Percentiles rank a stretch among this genome's conserved stretches.
Evolutionary conservation across 345 rosid species (phyloP).

Genomic region (Murraya paniculata): DNA sequence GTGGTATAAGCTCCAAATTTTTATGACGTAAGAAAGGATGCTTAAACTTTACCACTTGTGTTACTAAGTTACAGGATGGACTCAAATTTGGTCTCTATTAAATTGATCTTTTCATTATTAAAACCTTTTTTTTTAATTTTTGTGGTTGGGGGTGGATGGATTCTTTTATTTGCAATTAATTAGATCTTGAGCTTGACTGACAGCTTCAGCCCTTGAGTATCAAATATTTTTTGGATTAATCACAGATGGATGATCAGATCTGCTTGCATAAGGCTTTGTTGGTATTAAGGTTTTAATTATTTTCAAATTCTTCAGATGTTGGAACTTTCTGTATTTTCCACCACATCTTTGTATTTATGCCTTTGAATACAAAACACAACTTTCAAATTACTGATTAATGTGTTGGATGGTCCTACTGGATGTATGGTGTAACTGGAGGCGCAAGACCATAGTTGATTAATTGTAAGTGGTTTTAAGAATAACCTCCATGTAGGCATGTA

Average conservation of each 20-base stretch:
- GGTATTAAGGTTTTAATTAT: neutral
- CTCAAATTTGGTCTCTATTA: neutral
- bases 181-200: neutral
- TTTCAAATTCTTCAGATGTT: neutral
- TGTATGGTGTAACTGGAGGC: neutral
- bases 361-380: neutral
- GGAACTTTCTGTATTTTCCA: neutral
- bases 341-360: neutral
- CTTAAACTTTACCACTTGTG: neutral
- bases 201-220: neutral
- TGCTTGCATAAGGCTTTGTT: slow-evolving; percentile 12
- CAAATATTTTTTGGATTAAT: neutral
- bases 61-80: neutral
- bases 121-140: too few species aligned
- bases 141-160: neutral
- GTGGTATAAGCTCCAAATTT: neutral
- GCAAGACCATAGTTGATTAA: neutral
- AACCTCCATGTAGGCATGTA: too few species aligned
- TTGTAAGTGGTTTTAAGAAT: neutral
- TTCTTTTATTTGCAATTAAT: neutral
- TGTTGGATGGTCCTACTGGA: neutral
- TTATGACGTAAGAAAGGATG: neutral
- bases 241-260: neutral
- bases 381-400: neutral
- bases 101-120: neutral